phyloP scores from a whole-genome alignment of 1,284 basidiomycete species.

The Sanghuangporus sanghuang region DNA sequence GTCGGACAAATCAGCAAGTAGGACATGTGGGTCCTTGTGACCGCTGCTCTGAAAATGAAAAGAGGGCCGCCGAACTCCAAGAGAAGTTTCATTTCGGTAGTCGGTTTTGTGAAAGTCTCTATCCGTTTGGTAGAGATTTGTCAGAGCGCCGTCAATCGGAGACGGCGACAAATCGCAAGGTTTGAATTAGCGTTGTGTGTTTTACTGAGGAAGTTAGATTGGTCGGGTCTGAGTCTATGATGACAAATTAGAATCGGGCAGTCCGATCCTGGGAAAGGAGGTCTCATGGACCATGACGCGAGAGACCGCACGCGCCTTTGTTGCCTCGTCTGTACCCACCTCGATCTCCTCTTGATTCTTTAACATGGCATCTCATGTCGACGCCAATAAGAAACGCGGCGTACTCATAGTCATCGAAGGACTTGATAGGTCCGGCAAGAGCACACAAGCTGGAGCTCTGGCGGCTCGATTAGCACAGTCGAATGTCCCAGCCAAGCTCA shows the following conservation, averaged over 20 bases:
- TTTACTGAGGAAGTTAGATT: too few relatives aligned
- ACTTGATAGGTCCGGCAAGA: constrained; percentile 90
- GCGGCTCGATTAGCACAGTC: constrained; percentile 41
- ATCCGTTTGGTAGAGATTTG: background rate
- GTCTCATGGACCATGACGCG: background rate
- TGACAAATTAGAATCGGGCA: background rate
- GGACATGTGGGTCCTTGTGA: too few relatives aligned
- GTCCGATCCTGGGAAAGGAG: background rate
- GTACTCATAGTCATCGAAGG: constrained; percentile 92
- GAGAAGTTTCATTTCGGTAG: background rate
- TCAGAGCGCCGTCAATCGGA: background rate
- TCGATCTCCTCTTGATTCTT: background rate
- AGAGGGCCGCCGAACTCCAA: background rate
- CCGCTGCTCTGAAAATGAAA: too few relatives aligned
- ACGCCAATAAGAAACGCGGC: constrained; percentile 44
- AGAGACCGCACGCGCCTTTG: background rate
- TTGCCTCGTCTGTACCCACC: background rate
- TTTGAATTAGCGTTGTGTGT: background rate
- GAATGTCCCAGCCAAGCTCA: constrained; percentile 42
- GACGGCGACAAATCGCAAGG: too few relatives aligned
- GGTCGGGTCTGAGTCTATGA: too few relatives aligned
- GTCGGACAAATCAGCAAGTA: background rate
- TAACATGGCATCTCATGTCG: background rate
- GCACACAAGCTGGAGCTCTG: constrained; percentile 73
- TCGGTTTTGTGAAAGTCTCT: background rate